Conservation (phyloP, 306 rosid genomes). For the Dryas octopetala region DNA sequence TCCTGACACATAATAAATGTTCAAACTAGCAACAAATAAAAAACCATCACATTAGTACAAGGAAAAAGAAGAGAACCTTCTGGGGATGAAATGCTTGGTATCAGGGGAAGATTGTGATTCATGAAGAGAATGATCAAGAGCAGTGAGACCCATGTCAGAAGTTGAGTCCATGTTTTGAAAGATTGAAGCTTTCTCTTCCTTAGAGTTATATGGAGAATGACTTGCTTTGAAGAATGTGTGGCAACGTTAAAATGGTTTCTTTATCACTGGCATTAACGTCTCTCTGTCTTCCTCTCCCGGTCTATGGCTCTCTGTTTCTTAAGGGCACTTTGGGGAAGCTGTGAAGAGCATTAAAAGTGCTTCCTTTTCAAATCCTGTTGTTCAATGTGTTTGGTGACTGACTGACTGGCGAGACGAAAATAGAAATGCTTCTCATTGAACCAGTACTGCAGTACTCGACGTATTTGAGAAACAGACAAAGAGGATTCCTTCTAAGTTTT, state of each 20-base stretch:
- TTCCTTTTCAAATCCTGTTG: too few species aligned
- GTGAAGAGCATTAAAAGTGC: too few species aligned
- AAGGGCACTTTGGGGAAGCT: too few species aligned
- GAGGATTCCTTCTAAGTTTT: too few species aligned
- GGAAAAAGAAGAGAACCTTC: constrained; percentile 45
- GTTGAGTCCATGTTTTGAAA: background rate
- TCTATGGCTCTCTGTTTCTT: too few species aligned
- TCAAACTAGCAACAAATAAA: background rate
- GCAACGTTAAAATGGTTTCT: background rate
- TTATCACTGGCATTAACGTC: background rate
- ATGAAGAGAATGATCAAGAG: constrained; percentile 15
- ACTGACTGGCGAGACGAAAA: too few species aligned
- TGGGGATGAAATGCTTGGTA: constrained; percentile 41
- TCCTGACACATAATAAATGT: background rate
- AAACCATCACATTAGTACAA: background rate
- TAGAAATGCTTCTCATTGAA: too few species aligned
- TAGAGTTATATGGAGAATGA: background rate
- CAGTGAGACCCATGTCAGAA: background rate
- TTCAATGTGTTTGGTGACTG: too few species aligned
- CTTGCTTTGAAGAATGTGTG: background rate
- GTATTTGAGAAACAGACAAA: too few species aligned
- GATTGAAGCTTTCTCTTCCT: constrained; percentile 1
- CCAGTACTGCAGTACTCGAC: too few species aligned
- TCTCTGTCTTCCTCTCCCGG: too few species aligned
- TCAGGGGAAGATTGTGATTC: constrained; percentile 11